Evolutionary conservation across 73 alveolate genomes (phyloP), one percentile per base, ranked within the genome.

Genomic region (Diophrys sp.): DNA sequence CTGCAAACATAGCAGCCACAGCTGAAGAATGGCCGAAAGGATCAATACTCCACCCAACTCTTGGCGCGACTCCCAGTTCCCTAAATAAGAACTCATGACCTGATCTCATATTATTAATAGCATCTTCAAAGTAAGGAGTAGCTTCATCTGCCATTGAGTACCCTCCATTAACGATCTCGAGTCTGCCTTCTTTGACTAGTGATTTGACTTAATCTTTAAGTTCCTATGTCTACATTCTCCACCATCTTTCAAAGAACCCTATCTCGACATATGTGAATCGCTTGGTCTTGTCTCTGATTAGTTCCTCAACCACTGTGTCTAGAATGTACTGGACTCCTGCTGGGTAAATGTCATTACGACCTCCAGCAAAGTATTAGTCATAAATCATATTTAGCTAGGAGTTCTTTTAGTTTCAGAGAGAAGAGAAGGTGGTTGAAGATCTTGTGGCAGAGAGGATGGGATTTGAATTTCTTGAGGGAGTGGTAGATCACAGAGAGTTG

Each of bases 71-170:
- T 23, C 91, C 93, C 62, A 96, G 87, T 85, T 96, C 94, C 67
- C 77, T 87, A 78, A 70, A 79, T 34, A 96, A 79, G 78, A 86
- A 96, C 31, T 92, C 92, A 76, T 92, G 96, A 1, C 99, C 99
- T n/a, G 82, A 87, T 78, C 89, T 69, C 85, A 94, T 85, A 79
- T 93, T 86, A 76, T 92, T 91, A 54, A 96, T 77, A 0, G 92
- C 71, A 87, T 96, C 98, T 30, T 85, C 95, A 90, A 79, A 94
- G 74, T 86, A 79, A 53, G 96, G 83, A 0, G 93, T 79, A 0
- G 99, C 99, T 78, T 96, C 99, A 84, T 96, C 99, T 66, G 80
- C 78, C 96, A 95, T 89, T 27, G 93, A 85, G 96, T 94, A 86
- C 25, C 99, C 99, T 1, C 97, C 99, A 56, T 83, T 83, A 25